Conservation (phyloP, 192 early-diverging fungal genomes). For the Coemansia sp. region DNA sequence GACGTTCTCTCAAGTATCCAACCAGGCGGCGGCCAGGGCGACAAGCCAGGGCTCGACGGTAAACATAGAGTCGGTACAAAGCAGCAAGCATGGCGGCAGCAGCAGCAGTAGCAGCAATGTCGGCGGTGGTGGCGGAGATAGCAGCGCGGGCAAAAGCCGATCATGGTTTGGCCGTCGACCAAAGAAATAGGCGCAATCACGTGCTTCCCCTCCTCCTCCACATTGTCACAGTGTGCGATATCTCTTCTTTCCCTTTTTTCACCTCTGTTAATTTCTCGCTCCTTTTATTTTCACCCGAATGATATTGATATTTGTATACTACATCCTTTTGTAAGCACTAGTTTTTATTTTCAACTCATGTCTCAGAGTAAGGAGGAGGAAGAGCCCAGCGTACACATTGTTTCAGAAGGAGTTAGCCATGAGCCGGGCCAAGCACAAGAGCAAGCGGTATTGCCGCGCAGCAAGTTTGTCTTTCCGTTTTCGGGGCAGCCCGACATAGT, state of each 20-base stretch:
- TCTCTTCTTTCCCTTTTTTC: background rate
- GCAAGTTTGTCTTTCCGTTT: conserved; percentile 59
- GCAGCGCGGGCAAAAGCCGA: conserved; percentile 19
- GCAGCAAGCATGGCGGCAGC: background rate
- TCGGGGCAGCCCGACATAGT: conserved; percentile 84
- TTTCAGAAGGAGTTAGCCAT: background rate
- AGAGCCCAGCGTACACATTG: conserved; percentile 14
- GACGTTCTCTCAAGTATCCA: background rate
- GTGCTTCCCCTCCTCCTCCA: background rate
- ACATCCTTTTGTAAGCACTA: background rate
- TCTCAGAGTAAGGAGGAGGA: background rate
- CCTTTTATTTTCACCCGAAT: background rate
- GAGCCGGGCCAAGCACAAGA: background rate
- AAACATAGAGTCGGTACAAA: background rate
- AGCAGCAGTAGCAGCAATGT: background rate
- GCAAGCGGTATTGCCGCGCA: background rate
- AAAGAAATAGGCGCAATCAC: conserved; percentile 18
- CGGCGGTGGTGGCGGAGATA: no score
- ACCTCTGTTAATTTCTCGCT: background rate
- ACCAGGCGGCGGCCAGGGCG: background rate
- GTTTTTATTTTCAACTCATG: background rate
- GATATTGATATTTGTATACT: background rate
- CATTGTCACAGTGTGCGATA: background rate
- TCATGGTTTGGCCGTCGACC: conserved; percentile 50
- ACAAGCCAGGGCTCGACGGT: background rate